Evolutionary conservation across 2,329 filamentous ascomycete genomes (phyloP), one percentile per base, ranked within the genome.

Genomic region (Cytospora chrysosperma): DNA sequence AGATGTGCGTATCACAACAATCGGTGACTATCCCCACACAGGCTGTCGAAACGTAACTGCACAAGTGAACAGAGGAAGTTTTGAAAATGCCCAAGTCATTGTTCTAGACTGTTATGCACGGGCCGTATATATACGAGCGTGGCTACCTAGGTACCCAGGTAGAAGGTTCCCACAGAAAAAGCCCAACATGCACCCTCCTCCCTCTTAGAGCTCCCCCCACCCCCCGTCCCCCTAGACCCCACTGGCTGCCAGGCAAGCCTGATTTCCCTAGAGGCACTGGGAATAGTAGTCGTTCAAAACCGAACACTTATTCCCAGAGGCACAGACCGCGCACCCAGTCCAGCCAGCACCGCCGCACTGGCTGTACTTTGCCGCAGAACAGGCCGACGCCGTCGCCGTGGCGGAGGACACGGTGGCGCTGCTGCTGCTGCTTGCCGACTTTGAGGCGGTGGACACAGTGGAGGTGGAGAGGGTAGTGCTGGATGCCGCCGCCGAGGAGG

Each of bases 221-320:
- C n/a, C n/a, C n/a, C n/a, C n/a, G n/a, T 24, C n/a, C 10, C 10
- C 30, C 30, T 9, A 12, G 2, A 24, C 6, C 30, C n/a, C n/a
- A n/a, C n/a, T 19, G 24, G 10, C 15, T 8, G 1, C 26, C 28
- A 21, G 24, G 10, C 4, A 26, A 26, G 19, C 59, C 53, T 12
- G 4, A 15, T 6, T 6, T 10, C n/a, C 15, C 30, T 58, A 64
- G 49, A 64, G 26, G 19, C 56, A 63, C 56, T 64, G 61, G 34
- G 60, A 65, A n/a, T 65, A 65, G 15, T 64, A 65, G 26, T 59
- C 56, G 37, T 65, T 65, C 8, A 40, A 52, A 27, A 59, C 60
- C 1, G 56, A 64, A 47, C 64, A 65, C n/a, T 56, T 64, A 21
- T 54, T 60, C 9, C 64, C 61, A 1, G 64, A 51, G 10, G 49